Conservation (phyloP, 1,284 basidiomycete genomes). For the Ceratobasidium sp. region DNA sequence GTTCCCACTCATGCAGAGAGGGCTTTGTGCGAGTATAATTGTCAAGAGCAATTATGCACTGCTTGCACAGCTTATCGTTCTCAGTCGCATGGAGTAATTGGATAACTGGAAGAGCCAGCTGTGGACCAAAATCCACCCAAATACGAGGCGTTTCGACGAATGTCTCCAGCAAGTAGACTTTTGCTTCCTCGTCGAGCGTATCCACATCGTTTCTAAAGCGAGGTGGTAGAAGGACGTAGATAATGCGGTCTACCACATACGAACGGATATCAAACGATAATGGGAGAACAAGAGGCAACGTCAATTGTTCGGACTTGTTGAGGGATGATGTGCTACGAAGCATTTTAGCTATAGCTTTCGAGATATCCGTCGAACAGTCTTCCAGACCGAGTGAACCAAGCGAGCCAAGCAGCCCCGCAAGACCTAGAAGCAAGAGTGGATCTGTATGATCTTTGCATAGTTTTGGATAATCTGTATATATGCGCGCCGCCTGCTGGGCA, state of each 20-base stretch:
- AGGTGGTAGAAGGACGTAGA: background rate
- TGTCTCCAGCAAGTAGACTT: background rate
- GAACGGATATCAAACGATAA: background rate
- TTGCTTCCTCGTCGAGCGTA: background rate
- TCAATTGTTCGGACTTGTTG: background rate
- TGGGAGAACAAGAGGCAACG: conserved; percentile 2
- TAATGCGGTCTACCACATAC: background rate
- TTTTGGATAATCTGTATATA: background rate
- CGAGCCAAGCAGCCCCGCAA: background rate
- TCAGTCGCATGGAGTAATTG: background rate
- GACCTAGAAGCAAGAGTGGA: background rate
- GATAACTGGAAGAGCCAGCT: background rate
- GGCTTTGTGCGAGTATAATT: background rate
- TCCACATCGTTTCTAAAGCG: background rate
- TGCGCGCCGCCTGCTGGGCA: background rate
- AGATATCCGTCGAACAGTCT: background rate
- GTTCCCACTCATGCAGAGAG: background rate
- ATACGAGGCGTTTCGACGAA: background rate
- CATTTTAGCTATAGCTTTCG: background rate
- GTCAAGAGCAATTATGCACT: background rate
- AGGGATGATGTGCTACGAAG: background rate
- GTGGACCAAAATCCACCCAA: background rate
- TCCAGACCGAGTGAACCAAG: background rate
- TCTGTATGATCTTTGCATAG: background rate
- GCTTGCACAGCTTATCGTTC: background rate